Evolutionary conservation across 805 yeast genomes (phyloP).

Genomic region (Wickerhamiella sergipiensis): DNA sequence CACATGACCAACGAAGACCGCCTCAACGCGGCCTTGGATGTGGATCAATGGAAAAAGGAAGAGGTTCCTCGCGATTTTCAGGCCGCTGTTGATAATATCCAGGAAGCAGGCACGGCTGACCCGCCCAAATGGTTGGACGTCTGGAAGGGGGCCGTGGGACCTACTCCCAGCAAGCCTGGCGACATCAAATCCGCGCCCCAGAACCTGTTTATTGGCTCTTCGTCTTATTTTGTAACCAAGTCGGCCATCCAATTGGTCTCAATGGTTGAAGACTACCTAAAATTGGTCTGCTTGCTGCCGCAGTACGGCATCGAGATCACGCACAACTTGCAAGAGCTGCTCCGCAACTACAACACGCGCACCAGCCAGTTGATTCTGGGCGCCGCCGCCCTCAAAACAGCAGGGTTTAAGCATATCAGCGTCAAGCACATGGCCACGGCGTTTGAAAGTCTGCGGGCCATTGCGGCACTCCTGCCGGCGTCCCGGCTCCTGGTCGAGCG

Average conservation of each 20-base stretch:
- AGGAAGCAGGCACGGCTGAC: conserved; percentile 34
- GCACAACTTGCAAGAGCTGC: conserved; percentile 28
- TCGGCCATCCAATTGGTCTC: conserved; percentile 31
- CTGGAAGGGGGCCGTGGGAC: background rate
- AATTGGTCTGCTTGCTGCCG: conserved; percentile 45
- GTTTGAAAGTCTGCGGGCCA: conserved; percentile 45
- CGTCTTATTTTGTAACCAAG: conserved; percentile 46
- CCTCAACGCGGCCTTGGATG: conserved; percentile 39
- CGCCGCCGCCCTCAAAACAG: conserved; percentile 60
- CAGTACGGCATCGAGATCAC: conserved; percentile 22
- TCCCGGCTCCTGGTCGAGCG: conserved; percentile 24
- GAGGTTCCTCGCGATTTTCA: conserved; percentile 40
- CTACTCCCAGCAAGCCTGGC: background rate
- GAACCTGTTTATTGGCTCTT: conserved; percentile 34
- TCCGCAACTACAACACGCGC: conserved; percentile 40
- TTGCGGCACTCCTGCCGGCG: conserved; percentile 29
- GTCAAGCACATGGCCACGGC: conserved; percentile 59
- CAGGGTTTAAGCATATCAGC: conserved; percentile 60
- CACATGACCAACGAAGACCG: conserved; percentile 38
- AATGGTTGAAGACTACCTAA: conserved; percentile 38
- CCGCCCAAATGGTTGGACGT: conserved; percentile 34
- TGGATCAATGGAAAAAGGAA: conserved; percentile 70
- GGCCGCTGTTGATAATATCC: conserved; percentile 35
- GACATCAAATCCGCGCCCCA: conserved; percentile 3
- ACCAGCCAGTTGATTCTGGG: conserved; percentile 49